Conservation (phyloP, 805 yeast species). For the Dipodascus albidus region DNA sequence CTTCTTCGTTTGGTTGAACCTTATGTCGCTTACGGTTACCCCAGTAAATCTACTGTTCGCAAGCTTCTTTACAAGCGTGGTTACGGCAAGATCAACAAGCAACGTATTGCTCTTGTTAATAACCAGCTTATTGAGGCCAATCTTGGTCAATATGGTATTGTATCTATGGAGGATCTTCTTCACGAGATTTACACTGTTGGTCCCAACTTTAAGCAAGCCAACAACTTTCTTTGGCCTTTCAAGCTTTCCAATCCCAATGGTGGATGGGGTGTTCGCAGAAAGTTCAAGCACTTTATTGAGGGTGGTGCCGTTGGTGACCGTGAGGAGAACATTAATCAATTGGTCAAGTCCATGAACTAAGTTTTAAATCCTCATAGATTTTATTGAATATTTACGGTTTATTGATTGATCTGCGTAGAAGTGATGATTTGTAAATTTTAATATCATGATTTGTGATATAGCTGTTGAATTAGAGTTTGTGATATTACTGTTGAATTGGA, state of each 20-base stretch:
- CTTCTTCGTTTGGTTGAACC: conserved; percentile 71
- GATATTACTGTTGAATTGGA: no score
- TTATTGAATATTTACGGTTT: no score
- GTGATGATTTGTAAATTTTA: no score
- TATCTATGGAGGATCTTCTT: conserved; percentile 64
- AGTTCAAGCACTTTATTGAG: conserved; percentile 75
- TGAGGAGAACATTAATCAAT: conserved; percentile 65
- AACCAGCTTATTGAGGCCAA: conserved; percentile 59
- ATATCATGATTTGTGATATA: no score
- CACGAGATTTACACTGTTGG: conserved; percentile 78
- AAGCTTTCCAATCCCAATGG: conserved; percentile 72
- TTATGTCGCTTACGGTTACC: conserved; percentile 76
- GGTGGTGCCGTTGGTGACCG: conserved; percentile 83
- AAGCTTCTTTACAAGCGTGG: conserved; percentile 75
- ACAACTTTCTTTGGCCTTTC: conserved; percentile 82
- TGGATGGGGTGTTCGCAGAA: conserved; percentile 72
- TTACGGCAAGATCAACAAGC: conserved; percentile 71
- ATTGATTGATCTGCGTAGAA: no score
- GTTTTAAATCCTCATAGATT: neutral
- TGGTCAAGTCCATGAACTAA: conserved; percentile 62
- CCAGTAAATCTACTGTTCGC: conserved; percentile 61
- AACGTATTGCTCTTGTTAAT: conserved; percentile 61
- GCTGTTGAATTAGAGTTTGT: no score
- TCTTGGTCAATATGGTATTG: conserved; percentile 66
- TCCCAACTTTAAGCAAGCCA: conserved; percentile 76